Base-by-base conservation (phyloP, 768 basidiomycete genomes). In the Austroboletus eburneus region DNA sequence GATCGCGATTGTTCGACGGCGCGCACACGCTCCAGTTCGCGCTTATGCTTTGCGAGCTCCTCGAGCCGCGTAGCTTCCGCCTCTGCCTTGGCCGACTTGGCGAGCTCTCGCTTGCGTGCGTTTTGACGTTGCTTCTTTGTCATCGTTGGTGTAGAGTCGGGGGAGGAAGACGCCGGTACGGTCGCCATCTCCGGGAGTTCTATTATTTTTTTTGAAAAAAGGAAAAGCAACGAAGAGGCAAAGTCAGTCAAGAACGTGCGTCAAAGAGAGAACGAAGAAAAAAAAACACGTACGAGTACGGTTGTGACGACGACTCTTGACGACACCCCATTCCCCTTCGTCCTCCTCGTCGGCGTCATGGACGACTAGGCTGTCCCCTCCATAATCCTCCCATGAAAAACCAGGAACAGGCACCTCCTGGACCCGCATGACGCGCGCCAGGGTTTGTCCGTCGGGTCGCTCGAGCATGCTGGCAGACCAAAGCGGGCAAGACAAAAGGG, bases 311-410 rank as follows among this genome's bases (percentile, higher is more conserved):
- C 30, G 30, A 55, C 79, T 78, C 66, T 72, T 77, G 55, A 91
- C 87, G 35, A 88, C 78, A 20, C 80, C 85, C 90, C 88, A 91
- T 16, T 71, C 73, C 3, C 81, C 85, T 42, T 84, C 87, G 44
- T 87, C 87, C 59, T 86, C 87, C 22, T 77, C 80, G 48, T 81
- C 84, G 5, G 77, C 80, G 36, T 81, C 81, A 40, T 75, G 74
- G n/a, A 71, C 73, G 10, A 66, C 73, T 32, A 65, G 61, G 27
- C 52, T 55, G 0, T 59, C 66, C 16, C 58, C 83, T 46, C 88
- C 87, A 57, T 88, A 88, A 68, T 89, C 86, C 0, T 68, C 81
- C 87, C 83, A 87, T 1, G 84, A 79, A 61, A 83, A 85, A 0
- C 86, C 85, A 6, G 71, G 64, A 8, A 77, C 80, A 14, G 85